phyloP scores from a whole-genome alignment of 495 filamentous ascomycete species.

The Penicillium parvum region DNA sequence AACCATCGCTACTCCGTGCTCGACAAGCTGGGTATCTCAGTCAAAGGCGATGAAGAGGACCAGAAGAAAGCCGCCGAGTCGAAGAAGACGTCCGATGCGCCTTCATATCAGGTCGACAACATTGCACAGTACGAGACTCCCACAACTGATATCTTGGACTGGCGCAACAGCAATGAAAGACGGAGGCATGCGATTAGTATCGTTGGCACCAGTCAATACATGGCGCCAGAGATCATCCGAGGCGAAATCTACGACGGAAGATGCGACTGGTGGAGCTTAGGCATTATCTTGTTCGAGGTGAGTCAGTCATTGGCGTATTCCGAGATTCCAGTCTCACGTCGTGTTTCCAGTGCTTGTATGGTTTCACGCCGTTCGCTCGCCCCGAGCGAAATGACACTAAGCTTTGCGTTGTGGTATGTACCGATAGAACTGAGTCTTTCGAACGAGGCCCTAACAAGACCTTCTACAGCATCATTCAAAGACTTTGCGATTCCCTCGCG shows the following conservation, averaged over 20 bases:
- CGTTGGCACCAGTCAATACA: constrained; percentile 96
- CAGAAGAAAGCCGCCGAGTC: constrained; percentile 46
- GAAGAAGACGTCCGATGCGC: constrained; percentile 1
- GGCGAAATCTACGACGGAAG: constrained; percentile 83
- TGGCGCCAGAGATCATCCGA: constrained; percentile 89
- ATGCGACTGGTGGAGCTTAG: constrained; percentile 96
- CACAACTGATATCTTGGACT: constrained; percentile 54
- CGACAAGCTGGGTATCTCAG: constrained; percentile 64
- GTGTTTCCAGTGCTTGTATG: constrained; percentile 67
- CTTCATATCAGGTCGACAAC: constrained; percentile 6
- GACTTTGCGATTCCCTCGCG: constrained; percentile 59
- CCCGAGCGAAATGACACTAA: constrained; percentile 80
- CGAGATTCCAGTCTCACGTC: neutral
- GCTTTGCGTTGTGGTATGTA: constrained; percentile 67
- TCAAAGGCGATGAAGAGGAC: constrained; percentile 74
- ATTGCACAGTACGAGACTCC: constrained; percentile 13
- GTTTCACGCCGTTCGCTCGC: constrained; percentile 81
- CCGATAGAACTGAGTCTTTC: neutral
- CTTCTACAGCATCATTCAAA: constrained; percentile 44
- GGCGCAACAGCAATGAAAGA: constrained; percentile 71
- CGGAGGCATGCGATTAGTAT: constrained; percentile 74
- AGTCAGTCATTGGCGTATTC: constrained; percentile 4
- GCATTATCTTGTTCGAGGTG: constrained; percentile 85
- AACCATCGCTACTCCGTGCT: constrained; percentile 75
- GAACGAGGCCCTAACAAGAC: neutral